Evolutionary conservation across 2,329 filamentous ascomycete genomes (phyloP), one percentile per base, ranked within the genome.

Genomic region (Gyromitra esculenta): DNA sequence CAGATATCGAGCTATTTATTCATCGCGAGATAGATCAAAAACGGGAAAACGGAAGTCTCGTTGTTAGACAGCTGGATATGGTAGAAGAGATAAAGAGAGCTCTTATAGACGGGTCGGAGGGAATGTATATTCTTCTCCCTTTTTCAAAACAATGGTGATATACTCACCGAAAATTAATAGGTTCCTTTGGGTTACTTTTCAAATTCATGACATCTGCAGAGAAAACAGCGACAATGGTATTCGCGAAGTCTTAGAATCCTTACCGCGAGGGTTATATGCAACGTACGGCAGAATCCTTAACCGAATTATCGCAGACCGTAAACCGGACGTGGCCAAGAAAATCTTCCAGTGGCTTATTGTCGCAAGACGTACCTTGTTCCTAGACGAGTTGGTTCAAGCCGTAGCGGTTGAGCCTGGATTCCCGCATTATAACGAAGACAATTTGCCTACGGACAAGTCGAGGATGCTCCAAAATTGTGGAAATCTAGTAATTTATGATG

Each of bases 101-200:
- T 2, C 80, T 85, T 2, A 78, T 75, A 31, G 52, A 80, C 1
- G 79, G 80, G 18, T 82, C 83, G 0, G 76, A 83, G 62, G 83
- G 83, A 60, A 84, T 84, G 83, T 84, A 79, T 18, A 35, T 11
- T 37, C 8, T 39, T 18, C 25, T 21, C 18, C 21, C 37, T 45
- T 73, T 68, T 65, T 25, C 45, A 56, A 62, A 62, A 45, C 71
- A 70, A 74, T 13, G 25, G 59, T 35, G 59, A 35, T 31, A 60
- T 43, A 7, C 13, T 11, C 5, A 50, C 25, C 41, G 6, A 57
- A 1, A 50, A 43, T 43, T 0, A 48, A 9, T 57, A 84, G 84
- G 84, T 85, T 85, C 80, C 82, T 85, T 1, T 85, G 83, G 84
- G 83, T 84, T 21, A 80, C 79, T 13, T 83, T 83, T 45, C 82